Base-by-base conservation (phyloP, 2,329 filamentous ascomycete species). In the Fulvia fulva region DNA sequence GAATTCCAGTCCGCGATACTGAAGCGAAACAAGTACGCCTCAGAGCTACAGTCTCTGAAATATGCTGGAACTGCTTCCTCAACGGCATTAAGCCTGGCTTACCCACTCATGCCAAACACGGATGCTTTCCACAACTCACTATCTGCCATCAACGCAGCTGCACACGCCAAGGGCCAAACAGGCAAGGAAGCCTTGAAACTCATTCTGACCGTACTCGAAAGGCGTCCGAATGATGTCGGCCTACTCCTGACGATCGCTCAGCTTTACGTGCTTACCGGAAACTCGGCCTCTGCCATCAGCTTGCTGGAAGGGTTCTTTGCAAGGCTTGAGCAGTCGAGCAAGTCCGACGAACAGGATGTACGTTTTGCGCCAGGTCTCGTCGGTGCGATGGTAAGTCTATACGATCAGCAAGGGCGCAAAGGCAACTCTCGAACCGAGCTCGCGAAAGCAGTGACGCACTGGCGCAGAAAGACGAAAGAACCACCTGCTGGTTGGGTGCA, bases 361-460 rank as follows among this genome's bases (percentile, higher is more conserved):
- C 87, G 92, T 11, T 94, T 87, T 72, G 87, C 90, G 25, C 93
- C 94, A 0, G 93, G 93, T 2, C 79, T 99, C 1, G 83, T 97
- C 26, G 91, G 90, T 0, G 80, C 93, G 1, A 80, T 89, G 2
- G 87, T 96, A 9, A 86, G 89, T 1, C 80, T 99, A 0, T 94
- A 96, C 74, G 84, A 85, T 66, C 78, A 81, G 1, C 87, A 94
- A 71, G 87, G 88, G 41, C 88, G 91, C 34, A 87, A 87, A 64
- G 77, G 81, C 23, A 86, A 89, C 28, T 85, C 89, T 61, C 89
- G 89, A 62, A 75, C 78, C 6, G 89, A 94, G 69, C 80, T 97
- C 19, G 84, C 86, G 59, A 89, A 88, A 73, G 91, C 93, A 19
- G 90, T 91, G 11, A 79, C 82, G 14, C 87, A 95, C 76, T 97